phyloP scores from a whole-genome alignment of 176 grass and related monocot species.

The Oryza brachyantha region DNA sequence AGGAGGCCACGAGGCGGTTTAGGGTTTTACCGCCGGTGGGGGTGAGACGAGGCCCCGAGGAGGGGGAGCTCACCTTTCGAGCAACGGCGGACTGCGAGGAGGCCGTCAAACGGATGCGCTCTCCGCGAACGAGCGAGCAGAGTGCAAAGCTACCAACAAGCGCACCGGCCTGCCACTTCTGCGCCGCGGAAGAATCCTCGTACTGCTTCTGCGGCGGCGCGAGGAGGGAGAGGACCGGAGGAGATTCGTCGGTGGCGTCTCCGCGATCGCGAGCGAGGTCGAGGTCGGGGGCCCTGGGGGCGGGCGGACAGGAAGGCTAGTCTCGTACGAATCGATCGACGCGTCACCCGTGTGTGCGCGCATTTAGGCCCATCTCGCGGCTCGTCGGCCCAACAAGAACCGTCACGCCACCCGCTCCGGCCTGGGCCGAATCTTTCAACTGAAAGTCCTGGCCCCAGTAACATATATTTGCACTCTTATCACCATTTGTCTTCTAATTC shows the following conservation, averaged over 20 bases:
- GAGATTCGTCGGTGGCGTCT: background rate
- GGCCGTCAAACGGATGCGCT: background rate
- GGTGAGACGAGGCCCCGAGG: background rate
- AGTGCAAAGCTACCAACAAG: background rate
- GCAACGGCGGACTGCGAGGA: background rate
- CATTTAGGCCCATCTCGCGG: too few species aligned
- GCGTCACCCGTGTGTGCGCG: too few species aligned
- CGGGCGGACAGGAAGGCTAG: too few species aligned
- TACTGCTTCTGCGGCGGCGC: background rate
- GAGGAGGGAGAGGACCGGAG: background rate
- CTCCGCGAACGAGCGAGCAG: background rate
- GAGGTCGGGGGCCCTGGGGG: too few species aligned
- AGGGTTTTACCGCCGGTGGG: background rate
- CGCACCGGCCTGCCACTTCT: background rate
- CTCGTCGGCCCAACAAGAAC: too few species aligned
- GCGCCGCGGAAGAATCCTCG: too few species aligned
- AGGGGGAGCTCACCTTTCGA: slow-evolving; percentile 4
- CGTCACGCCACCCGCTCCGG: too few species aligned
- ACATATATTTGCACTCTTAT: background rate
- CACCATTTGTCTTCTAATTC: background rate
- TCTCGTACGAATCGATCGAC: too few species aligned
- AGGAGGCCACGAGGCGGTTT: background rate
- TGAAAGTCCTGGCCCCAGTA: background rate
- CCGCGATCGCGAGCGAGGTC: too few species aligned
- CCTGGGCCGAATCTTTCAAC: background rate